phyloP scores from a whole-genome alignment of 2,329 filamentous ascomycete genomes.

The Botryosphaeria dothidea region DNA sequence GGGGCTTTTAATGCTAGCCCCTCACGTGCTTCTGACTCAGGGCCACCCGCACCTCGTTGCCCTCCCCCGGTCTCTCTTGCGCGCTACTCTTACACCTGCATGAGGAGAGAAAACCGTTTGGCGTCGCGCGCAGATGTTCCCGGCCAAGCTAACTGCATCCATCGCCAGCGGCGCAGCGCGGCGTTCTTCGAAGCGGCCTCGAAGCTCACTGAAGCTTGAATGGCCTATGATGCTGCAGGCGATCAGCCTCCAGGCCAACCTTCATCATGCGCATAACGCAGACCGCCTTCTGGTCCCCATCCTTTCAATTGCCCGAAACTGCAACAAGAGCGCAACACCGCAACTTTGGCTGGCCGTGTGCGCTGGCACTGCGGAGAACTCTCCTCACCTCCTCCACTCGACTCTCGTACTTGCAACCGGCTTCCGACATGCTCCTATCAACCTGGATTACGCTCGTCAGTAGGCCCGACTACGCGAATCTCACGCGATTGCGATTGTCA shows the following conservation, averaged over 20 bases:
- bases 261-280: conserved; percentile 4
- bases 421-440: conserved; percentile 2
- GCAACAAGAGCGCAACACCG: conserved; percentile 16
- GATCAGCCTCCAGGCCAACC: background rate
- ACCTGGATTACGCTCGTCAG: background rate
- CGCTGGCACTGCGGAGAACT: conserved; percentile 15
- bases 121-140: background rate
- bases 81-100: background rate
- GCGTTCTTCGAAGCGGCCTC: background rate
- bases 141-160: conserved; percentile 1
- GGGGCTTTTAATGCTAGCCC: too few relatives aligned
- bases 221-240: background rate
- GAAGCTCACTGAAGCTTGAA: background rate
- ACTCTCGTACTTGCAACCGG: background rate
- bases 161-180: background rate
- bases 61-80: background rate
- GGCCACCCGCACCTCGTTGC: background rate
- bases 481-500: background rate
- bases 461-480: background rate
- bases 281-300: background rate
- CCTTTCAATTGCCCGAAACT: background rate
- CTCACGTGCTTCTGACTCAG: conserved; percentile 1
- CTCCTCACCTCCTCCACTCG: conserved; percentile 1
- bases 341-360: conserved; percentile 9
- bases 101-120: background rate